A percentile compares a stretch with the other conserved stretches of the same genome.
Conservation (phyloP, 1,284 basidiomycete genomes). For the Coniophora puteana region DNA sequence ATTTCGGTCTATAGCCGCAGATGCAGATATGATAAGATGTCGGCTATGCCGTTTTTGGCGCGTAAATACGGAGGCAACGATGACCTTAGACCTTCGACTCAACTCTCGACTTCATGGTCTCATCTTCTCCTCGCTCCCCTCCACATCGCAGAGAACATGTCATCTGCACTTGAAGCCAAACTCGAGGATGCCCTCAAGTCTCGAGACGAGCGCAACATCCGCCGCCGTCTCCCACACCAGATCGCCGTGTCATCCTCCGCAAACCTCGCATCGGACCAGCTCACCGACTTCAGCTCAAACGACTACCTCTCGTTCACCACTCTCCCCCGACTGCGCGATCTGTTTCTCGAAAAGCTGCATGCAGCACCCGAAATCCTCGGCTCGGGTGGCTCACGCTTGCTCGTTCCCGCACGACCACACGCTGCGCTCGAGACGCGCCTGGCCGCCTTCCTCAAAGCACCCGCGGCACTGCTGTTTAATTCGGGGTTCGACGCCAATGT, state of each 20-base stretch:
- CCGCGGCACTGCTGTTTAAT: conserved; percentile 84
- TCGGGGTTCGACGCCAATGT: conserved; percentile 95
- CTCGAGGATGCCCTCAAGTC: conserved; percentile 52
- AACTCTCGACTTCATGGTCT: too few species aligned
- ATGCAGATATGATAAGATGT: too few species aligned
- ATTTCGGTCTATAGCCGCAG: too few species aligned
- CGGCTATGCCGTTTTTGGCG: too few species aligned
- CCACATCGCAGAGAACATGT: too few species aligned
- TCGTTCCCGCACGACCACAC: conserved; percentile 79
- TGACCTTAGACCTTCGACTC: too few species aligned
- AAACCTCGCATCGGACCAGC: conserved; percentile 26
- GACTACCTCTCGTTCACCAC: conserved; percentile 89
- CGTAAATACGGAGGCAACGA: too few species aligned
- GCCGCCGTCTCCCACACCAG: conserved; percentile 55
- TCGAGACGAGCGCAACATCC: conserved; percentile 58
- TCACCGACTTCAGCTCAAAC: conserved; percentile 83
- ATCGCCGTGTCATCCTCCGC: conserved; percentile 20
- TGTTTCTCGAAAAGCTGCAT: conserved; percentile 55
- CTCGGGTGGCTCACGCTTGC: conserved; percentile 85
- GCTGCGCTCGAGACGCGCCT: conserved; percentile 67
- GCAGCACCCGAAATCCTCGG: conserved; percentile 68
- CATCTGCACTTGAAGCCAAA: conserved; percentile 35
- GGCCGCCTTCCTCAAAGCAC: conserved; percentile 57
- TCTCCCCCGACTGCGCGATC: conserved; percentile 50
- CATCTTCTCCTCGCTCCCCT: too few species aligned